phyloP scores from a whole-genome alignment of 2,329 filamentous ascomycete genomes.

The Purpureocillium takamizusanense region DNA sequence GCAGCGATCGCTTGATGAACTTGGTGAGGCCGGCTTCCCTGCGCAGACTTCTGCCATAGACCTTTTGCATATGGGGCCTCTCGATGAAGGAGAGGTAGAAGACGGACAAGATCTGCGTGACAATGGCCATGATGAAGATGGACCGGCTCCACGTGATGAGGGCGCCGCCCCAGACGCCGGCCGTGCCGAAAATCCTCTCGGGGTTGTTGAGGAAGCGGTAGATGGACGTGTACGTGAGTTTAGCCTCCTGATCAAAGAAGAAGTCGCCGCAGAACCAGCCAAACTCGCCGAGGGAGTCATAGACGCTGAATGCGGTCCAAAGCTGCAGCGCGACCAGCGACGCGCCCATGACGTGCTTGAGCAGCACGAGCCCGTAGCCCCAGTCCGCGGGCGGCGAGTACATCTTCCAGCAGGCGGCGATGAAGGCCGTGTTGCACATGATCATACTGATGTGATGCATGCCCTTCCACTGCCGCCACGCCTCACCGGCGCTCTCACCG shows the following conservation, averaged over 20 bases:
- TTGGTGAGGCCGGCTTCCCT: conserved; percentile 85
- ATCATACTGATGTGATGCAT: conserved; percentile 89
- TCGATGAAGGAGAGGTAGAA: conserved; percentile 90
- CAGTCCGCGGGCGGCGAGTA: conserved; percentile 82
- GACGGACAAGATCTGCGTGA: conserved; percentile 78
- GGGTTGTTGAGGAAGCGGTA: conserved; percentile 98
- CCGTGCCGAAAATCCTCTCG: conserved; percentile 84
- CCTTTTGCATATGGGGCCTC: conserved; percentile 95
- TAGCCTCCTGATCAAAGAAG: conserved; percentile 84
- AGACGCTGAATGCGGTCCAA: conserved; percentile 89
- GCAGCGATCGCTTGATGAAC: conserved; percentile 79
- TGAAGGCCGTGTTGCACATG: conserved; percentile 81
- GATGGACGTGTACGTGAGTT: conserved; percentile 91
- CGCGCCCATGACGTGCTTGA: conserved; percentile 79
- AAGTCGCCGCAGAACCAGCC: conserved; percentile 99
- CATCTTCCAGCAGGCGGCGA: conserved; percentile 93
- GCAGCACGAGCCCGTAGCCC: conserved; percentile 73
- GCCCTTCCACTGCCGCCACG: conserved; percentile 96
- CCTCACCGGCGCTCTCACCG: conserved; percentile 81
- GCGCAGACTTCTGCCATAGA: conserved; percentile 79
- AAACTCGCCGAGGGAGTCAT: conserved; percentile 92
- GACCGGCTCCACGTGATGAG: conserved; percentile 85
- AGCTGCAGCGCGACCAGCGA: conserved; percentile 77
- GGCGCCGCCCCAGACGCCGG: conserved; percentile 90
- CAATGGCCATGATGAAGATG: conserved; percentile 77